These are phyloP conservation scores for Tylopilus sp. DNA, from an alignment of 768 basidiomycete species.

Conservation along the genomic window DNA sequence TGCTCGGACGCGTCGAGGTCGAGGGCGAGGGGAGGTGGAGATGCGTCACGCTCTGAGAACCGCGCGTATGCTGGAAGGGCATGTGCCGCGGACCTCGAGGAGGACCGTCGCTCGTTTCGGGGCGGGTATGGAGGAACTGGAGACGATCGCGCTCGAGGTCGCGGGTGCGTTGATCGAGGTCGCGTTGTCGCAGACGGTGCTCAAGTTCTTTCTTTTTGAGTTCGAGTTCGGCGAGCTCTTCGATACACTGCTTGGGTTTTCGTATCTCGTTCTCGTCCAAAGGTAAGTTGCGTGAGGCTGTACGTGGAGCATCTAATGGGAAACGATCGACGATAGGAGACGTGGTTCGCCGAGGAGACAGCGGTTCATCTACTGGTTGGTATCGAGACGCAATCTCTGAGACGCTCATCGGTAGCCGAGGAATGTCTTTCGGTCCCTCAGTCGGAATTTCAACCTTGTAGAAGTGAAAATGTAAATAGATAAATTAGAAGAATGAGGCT, in stretches of 20 bases:
- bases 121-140: constrained; percentile 35
- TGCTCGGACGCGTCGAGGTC: constrained; percentile 16
- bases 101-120: constrained; percentile 28
- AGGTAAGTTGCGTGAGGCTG: constrained; percentile 15
- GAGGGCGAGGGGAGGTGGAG: constrained; percentile 17
- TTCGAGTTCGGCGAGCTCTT: constrained; percentile 51
- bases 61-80: constrained; percentile 27
- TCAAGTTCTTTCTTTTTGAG: constrained; percentile 53
- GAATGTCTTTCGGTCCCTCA: constrained; percentile 57
- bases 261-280: constrained; percentile 26
- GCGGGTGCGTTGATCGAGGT: constrained; percentile 48
- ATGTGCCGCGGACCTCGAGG: constrained; percentile 26
- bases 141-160: constrained; percentile 59
- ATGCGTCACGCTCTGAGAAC: constrained; percentile 30
- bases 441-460: constrained; percentile 49
- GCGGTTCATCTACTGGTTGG: constrained; percentile 41
- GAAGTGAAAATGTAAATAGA: constrained; percentile 4
- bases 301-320: constrained; percentile 21
- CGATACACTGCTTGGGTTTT: constrained; percentile 39
- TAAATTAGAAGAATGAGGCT: neutral
- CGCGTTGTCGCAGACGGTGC: constrained; percentile 50
- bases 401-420: constrained; percentile 61
- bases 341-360: constrained; percentile 38
- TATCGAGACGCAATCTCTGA: constrained; percentile 63
- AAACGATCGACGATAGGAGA: constrained; percentile 35